Evolutionary conservation across 768 basidiomycete genomes (phyloP), one percentile per base, ranked within the genome.

Genomic region (Exsudoporus frostii): DNA sequence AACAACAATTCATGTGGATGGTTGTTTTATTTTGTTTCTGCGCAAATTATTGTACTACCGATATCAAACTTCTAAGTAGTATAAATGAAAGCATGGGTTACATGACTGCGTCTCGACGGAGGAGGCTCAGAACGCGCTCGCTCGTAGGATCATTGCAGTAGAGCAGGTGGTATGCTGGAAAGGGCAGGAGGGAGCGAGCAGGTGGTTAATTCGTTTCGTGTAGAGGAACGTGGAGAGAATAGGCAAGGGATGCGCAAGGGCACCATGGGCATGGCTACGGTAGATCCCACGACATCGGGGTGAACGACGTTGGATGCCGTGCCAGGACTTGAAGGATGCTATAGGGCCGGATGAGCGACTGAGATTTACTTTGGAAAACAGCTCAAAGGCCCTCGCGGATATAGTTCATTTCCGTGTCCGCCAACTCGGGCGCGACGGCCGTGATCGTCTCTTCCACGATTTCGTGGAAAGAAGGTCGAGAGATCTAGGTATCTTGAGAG

Each of bases 161-260:
- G 13, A 69, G 60, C 4, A 48, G 39, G 2, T 48, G 48, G 60
- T 68, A 66, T 15, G 62, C 41, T 17, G 67, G 50, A 71, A 51
- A 62, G 24, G 89, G 88, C 58, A 92, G 74, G 45, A 92, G 81
- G 0, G 80, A 72, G 27, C 74, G 37, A 92, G 74, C 50, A 92
- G 78, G 19, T 70, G 57, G 46, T 73, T 72, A 24, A 84, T 73
- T 55, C 81, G 78, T 64, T 86, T 83, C 25, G 79, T 79, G 72
- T 92, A 90, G 58, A 92, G 74, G 74, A 79, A 90, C 0, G 74
- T 67, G 58, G 83, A 82, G 10, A 92, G 74, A 32, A 82, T 69
- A 10, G 81, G 71, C 70, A 90, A 91, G 0, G 90, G 13, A 92
- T 75, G 37, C 80, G 75, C 59, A 92, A 70, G 3, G 83, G 84